phyloP scores from a whole-genome alignment of 805 yeast genomes.

The Henningerozyma blattae region DNA sequence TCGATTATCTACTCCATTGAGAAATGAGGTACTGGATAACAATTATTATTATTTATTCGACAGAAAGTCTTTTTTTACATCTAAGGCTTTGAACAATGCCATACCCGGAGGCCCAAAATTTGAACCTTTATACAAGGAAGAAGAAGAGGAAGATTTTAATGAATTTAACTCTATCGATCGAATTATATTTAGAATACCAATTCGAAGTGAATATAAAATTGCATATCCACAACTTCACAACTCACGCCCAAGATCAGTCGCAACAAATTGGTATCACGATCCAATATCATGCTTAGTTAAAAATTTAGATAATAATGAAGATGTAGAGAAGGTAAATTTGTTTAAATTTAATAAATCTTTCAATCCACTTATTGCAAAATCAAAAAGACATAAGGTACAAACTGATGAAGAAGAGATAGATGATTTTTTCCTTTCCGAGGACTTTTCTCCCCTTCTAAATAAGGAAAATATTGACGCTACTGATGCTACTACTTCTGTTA shows the following conservation, averaged over 20 bases:
- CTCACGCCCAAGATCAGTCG: constrained; percentile 56
- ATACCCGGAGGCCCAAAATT: constrained; percentile 95
- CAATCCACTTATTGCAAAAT: constrained; percentile 48
- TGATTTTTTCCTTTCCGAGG: constrained; percentile 30
- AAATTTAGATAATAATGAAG: constrained; percentile 32
- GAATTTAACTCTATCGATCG: constrained; percentile 87
- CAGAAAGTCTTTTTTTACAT: constrained; percentile 70
- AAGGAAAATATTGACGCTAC: constrained; percentile 34
- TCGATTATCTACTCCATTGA: constrained; percentile 57
- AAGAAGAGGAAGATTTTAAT: constrained; percentile 63
- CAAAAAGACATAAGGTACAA: constrained; percentile 10
- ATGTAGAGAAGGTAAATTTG: no score
- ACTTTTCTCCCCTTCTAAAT: constrained; percentile 40
- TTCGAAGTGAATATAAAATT: constrained; percentile 73
- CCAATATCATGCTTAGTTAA: constrained; percentile 43
- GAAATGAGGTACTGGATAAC: constrained; percentile 44
- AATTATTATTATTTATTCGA: constrained; percentile 67
- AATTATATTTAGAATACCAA: constrained; percentile 65
- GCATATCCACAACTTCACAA: constrained; percentile 83
- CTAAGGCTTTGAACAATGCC: constrained; percentile 78
- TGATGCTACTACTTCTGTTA: constrained; percentile 44
- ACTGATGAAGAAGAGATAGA: constrained; percentile 12
- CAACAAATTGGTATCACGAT: constrained; percentile 49
- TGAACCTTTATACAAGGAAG: constrained; percentile 63
- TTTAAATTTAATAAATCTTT: constrained; percentile 43